Evolutionary conservation across 192 early-diverging fungal species (phyloP).

Genomic region (Chytriomyces confervae): DNA sequence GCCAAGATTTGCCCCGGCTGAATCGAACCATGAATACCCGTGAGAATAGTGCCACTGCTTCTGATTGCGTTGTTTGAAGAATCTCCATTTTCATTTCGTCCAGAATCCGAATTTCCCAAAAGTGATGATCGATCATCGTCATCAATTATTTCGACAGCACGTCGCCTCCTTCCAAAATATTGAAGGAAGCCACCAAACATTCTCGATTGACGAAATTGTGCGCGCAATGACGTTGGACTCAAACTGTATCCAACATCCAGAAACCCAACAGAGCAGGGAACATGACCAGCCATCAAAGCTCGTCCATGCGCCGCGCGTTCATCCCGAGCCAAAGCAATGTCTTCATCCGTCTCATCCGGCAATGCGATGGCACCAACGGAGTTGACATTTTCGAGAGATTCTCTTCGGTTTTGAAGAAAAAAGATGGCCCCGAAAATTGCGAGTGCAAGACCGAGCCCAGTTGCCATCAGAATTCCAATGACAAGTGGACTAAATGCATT

Average conservation of each 20-base stretch:
- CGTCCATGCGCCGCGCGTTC: not conserved
- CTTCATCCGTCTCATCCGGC: conserved; percentile 22
- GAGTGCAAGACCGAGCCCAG: conserved; percentile 47
- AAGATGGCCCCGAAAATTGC: conserved; percentile 39
- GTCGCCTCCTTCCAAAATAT: conserved; percentile 1
- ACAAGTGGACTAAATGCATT: conserved; percentile 48
- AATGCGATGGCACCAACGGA: not conserved
- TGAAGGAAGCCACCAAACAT: conserved; percentile 15
- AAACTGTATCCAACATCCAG: conserved; percentile 38
- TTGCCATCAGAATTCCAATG: conserved; percentile 52
- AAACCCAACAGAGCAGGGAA: conserved; percentile 70
- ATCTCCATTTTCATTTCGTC: not conserved
- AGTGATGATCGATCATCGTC: not conserved
- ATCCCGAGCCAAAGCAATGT: not conserved
- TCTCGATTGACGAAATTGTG: no score
- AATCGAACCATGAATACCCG: conserved; percentile 76
- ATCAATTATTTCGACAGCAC: not conserved
- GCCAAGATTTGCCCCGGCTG: conserved; percentile 88
- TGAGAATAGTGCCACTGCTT: conserved; percentile 58
- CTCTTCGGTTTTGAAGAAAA: conserved; percentile 19
- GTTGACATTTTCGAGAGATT: conserved; percentile 3
- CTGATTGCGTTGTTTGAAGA: not conserved
- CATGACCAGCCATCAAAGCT: conserved; percentile 73
- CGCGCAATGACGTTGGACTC: no score
- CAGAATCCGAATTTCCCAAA: conserved; percentile 5